A percentile compares a stretch with the other conserved stretches of the same genome.
phyloP scores from a whole-genome alignment of 1,284 basidiomycete genomes.

The Ceratobasidium sp. region DNA sequence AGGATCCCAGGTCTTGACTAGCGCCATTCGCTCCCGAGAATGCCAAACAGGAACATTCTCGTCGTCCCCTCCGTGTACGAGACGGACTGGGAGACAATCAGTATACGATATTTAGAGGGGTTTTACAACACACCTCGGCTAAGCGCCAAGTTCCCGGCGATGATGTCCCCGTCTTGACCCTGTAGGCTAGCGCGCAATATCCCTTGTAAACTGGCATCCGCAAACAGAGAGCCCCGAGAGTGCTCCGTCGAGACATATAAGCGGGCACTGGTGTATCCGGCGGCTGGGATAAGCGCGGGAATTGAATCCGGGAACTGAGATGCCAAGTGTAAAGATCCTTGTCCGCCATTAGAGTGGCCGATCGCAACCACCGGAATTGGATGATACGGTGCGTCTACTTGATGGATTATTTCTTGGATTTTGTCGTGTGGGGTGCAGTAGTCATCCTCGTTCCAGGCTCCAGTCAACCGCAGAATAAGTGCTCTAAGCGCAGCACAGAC shows the following conservation, averaged over 20 bases:
- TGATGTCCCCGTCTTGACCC: slow-evolving; percentile 48
- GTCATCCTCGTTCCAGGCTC: slow-evolving; percentile 23
- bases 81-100: slow-evolving; percentile 23
- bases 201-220: slow-evolving; percentile 42
- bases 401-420: neutral
- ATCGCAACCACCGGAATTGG: slow-evolving; percentile 69
- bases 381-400: neutral
- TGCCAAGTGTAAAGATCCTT: slow-evolving; percentile 87
- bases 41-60: slow-evolving; percentile 50
- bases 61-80: slow-evolving; percentile 48
- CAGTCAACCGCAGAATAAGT: slow-evolving; percentile 54
- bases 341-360: slow-evolving; percentile 94
- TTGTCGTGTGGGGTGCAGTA: slow-evolving; percentile 33
- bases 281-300: slow-evolving; percentile 46
- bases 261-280: slow-evolving; percentile 47
- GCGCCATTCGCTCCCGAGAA: slow-evolving; percentile 44
- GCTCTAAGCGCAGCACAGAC: slow-evolving; percentile 68
- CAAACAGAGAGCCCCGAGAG: slow-evolving; percentile 45
- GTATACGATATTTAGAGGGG: neutral
- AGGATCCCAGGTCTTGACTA: slow-evolving; percentile 41
- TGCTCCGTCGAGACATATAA: slow-evolving; percentile 44
- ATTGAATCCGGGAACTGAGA: slow-evolving; percentile 76
- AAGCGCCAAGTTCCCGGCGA: slow-evolving; percentile 46
- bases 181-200: slow-evolving; percentile 46
- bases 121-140: slow-evolving; percentile 13